phyloP scores from a whole-genome alignment of 768 basidiomycete genomes.

The Dentipellis fragilis region DNA sequence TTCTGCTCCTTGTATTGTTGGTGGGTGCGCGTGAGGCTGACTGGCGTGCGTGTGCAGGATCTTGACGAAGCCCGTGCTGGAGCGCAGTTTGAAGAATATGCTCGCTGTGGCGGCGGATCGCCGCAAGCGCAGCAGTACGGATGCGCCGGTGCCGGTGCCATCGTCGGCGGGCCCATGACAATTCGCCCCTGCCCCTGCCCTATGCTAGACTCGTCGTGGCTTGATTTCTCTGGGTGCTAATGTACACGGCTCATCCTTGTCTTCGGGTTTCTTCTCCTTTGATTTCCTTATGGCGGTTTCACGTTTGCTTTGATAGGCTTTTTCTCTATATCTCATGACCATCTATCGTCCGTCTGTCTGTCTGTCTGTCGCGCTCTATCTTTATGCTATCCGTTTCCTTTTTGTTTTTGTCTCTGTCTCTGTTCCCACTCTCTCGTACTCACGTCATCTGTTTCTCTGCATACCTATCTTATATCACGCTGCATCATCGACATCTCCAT shows the following conservation, averaged over 20 bases:
- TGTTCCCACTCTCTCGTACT: too few relatives aligned
- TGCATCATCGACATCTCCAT: too few relatives aligned
- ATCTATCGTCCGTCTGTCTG: too few relatives aligned
- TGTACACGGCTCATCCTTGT: not conserved
- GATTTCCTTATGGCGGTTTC: too few relatives aligned
- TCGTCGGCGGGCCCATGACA: not conserved
- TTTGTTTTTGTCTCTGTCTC: too few relatives aligned
- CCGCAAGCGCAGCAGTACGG: constrained; percentile 15
- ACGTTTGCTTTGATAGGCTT: too few relatives aligned
- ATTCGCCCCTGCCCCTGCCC: not conserved
- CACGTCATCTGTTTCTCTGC: too few relatives aligned
- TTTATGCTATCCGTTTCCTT: too few relatives aligned
- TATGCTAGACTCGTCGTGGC: not conserved
- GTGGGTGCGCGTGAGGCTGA: not conserved
- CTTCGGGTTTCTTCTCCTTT: too few relatives aligned
- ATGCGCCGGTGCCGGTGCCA: not conserved
- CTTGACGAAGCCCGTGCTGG: constrained; percentile 70
- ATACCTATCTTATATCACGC: too few relatives aligned
- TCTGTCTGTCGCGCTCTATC: too few relatives aligned
- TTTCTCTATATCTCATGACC: too few relatives aligned
- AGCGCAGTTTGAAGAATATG: constrained; percentile 37
- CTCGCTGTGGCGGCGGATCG: constrained; percentile 33
- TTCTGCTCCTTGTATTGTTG: not conserved
- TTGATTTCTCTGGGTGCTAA: not conserved
- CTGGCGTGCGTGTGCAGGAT: constrained; percentile 32